Evolutionary conservation across 805 yeast species (phyloP).

Genomic region (Ogataea neopini): DNA sequence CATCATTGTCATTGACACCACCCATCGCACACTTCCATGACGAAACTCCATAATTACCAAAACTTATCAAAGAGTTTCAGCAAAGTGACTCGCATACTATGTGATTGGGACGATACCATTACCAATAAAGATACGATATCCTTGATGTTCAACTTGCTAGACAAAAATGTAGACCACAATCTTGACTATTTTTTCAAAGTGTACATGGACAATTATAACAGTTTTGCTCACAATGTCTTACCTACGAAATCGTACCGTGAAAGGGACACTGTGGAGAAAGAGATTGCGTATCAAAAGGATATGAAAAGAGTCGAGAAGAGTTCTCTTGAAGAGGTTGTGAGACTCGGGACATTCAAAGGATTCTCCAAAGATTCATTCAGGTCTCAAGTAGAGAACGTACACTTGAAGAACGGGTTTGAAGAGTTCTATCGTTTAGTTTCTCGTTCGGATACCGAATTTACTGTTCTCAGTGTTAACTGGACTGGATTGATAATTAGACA

Average conservation of each 20-base stretch:
- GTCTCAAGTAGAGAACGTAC: conserved; percentile 39
- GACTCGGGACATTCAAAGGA: conserved; percentile 43
- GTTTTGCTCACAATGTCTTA: conserved; percentile 28
- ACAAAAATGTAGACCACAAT: conserved; percentile 36
- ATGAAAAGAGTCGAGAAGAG: conserved; percentile 47
- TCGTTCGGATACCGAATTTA: conserved; percentile 13
- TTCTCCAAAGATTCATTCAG: conserved; percentile 36
- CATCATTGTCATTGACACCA: too few relatives aligned
- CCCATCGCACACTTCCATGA: too few relatives aligned
- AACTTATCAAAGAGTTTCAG: conserved; percentile 14
- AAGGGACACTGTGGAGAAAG: conserved; percentile 40
- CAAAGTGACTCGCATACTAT: conserved; percentile 34
- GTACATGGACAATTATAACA: conserved; percentile 41
- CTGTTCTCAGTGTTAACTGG: conserved; percentile 64
- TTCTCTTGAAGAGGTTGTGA: conserved; percentile 46
- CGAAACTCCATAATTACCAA: conserved; percentile 18
- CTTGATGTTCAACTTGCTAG: conserved; percentile 51
- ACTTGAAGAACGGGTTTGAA: conserved; percentile 42
- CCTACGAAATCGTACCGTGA: conserved; percentile 31
- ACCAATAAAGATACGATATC: conserved; percentile 56
- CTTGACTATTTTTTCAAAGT: conserved; percentile 46
- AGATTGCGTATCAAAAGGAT: conserved; percentile 46
- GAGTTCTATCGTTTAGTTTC: conserved; percentile 27
- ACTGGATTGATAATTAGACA: conserved; percentile 47
- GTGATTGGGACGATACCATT: conserved; percentile 71